Evolutionary conservation across 768 basidiomycete species (phyloP).

Genomic region (Kwoniella dendrophila): DNA sequence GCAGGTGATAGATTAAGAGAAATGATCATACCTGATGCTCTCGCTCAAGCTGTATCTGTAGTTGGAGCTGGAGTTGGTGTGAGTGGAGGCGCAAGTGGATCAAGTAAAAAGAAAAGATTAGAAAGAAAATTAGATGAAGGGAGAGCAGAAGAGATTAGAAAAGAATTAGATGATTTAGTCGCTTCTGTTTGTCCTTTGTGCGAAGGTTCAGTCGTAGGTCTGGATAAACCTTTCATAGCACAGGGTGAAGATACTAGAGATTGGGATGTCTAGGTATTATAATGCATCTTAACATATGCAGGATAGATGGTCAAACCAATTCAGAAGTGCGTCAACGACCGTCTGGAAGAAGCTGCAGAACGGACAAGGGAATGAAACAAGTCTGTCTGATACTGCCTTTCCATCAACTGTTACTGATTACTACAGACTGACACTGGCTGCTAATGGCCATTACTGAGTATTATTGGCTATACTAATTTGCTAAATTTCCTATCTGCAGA

Average conservation of each 20-base stretch:
- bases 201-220: constrained; percentile 75
- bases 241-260: constrained; percentile 69
- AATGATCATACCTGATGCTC: constrained; percentile 88
- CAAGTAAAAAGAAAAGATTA: constrained; percentile 59
- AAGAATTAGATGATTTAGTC: constrained; percentile 84
- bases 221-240: constrained; percentile 82
- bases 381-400: no score
- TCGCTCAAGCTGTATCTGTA: constrained; percentile 75
- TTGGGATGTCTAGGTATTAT: constrained; percentile 40
- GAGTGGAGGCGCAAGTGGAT: constrained; percentile 37
- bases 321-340: no score
- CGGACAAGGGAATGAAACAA: no score
- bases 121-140: constrained; percentile 61
- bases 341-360: no score
- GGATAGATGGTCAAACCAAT: background rate
- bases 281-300: background rate
- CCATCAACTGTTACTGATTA: no score
- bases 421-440: no score
- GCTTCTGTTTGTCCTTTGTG: constrained; percentile 90
- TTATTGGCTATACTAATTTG: no score
- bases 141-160: constrained; percentile 71
- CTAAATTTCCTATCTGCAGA: no score
- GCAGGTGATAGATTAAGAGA: constrained; percentile 88
- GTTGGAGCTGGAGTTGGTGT: constrained; percentile 42
- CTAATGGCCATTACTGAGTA: no score